A percentile compares a stretch with the other conserved stretches of the same genome.
These are phyloP conservation scores for Globisporangium nunn DNA, from an alignment of 352 stramenopile genomes.

Conservation along the genomic window DNA sequence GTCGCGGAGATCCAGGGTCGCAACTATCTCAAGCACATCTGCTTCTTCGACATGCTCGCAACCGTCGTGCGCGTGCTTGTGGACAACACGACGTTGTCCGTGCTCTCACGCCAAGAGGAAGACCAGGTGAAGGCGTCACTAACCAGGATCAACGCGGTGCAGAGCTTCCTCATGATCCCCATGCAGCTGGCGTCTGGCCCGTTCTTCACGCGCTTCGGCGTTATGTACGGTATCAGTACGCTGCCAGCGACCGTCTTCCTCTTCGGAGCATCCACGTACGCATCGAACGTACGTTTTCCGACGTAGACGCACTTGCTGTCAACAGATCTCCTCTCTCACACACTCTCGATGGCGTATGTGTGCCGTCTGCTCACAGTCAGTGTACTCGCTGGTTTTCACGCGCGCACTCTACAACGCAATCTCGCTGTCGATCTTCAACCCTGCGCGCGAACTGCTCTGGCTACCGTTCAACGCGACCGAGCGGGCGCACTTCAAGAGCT, in stretches of 20 bases:
- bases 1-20: slow-evolving; percentile 57
- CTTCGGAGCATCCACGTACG: slow-evolving; percentile 57
- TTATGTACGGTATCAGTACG: slow-evolving; percentile 79
- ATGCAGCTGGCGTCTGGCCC: slow-evolving; percentile 70
- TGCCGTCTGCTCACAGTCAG: slow-evolving; percentile 22
- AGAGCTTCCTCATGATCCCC: slow-evolving; percentile 85
- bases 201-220: slow-evolving; percentile 80
- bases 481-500: slow-evolving; percentile 69
- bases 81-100: slow-evolving; percentile 75
- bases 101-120: slow-evolving; percentile 62
- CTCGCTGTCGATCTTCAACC: slow-evolving; percentile 79
- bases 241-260: slow-evolving; percentile 65
- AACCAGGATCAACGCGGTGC: slow-evolving; percentile 70
- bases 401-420: slow-evolving; percentile 76
- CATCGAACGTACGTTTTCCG: slow-evolving; percentile 33
- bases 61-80: slow-evolving; percentile 75
- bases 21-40: slow-evolving; percentile 83
- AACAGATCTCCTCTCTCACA: no score
- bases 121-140: slow-evolving; percentile 67
- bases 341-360: slow-evolving; percentile 16
- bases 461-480: slow-evolving; percentile 70
- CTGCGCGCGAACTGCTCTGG: slow-evolving; percentile 80
- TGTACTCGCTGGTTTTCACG: slow-evolving; percentile 50
- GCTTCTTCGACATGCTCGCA: slow-evolving; percentile 80
- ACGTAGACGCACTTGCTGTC: no score